Evolutionary conservation across 192 early-diverging fungal genomes (phyloP), one percentile per base, ranked within the genome.

Genomic region (Pecoramyces ruminantium): DNA sequence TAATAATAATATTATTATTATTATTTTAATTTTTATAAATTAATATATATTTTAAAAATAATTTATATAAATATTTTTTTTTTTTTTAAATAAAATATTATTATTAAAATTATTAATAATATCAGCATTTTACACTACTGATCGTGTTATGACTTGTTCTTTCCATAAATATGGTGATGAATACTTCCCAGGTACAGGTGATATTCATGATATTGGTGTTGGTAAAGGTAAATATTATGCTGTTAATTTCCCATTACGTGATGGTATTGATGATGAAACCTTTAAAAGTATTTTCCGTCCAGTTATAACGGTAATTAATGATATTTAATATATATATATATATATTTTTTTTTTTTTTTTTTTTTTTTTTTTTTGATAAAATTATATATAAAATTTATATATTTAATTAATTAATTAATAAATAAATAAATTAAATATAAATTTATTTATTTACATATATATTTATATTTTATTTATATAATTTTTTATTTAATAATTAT

Each of bases 101-200:
- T n/a, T n/a, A n/a, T n/a, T n/a, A n/a, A n/a, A n/a, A n/a, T n/a
- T n/a, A n/a, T n/a, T n/a, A n/a, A n/a, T n/a, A n/a, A n/a, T n/a
- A n/a, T n/a, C 95, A 83, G 98, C 98, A 3, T 99, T 99, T 85
- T 93, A 93, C 81, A 85, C 91, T 21, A 97, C 96, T 30, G 93
- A 94, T 83, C 88, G 92, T 38, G 97, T 98, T 25, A 97, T 95
- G 94, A 99, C 98, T 9, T 92, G 98, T 12, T 97, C 95, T 9
- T 93, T 98, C 84, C 98, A 99, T 86, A 96, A 97, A 86, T 92
- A 96, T 84, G 94, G 93, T 39, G 90, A 88, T 30, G 96, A 97
- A 58, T 99, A 93, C 84, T 99, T 96, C 82, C 98, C 98, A 27
- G 98, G 98, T 27, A 99, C 97, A 8, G 98, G 98, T 30, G 95